Evolutionary conservation across 2,329 filamentous ascomycete species (phyloP), one percentile per base, ranked within the genome.

Genomic region (Talaromyces atroroseus): DNA sequence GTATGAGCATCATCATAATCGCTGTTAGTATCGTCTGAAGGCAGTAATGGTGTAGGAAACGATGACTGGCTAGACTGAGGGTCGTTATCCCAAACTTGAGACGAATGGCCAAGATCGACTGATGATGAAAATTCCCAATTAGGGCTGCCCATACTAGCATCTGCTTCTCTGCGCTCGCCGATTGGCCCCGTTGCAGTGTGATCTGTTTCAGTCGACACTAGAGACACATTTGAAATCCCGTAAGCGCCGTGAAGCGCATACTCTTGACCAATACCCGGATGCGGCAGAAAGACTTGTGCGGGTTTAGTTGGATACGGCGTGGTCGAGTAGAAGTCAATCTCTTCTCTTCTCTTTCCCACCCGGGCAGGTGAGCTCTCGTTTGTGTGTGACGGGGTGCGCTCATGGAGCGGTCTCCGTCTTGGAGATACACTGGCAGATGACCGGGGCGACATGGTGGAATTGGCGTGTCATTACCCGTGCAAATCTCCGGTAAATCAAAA

Each of bases 241-340:
- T 68, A 67, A 29, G 64, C 66, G 21, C 65, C 65, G 49, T 70
- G 65, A 49, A 66, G 62, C 47, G 68, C 60, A 38, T 67, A 68
- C 24, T 68, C 62, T 46, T 71, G 69, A n/a, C 69, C 71, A 63
- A 71, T 71, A 12, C 71, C 68, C 3, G 73, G 69, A 42, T 68
- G 70, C 5, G 75, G 76, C 14, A 74, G 60, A 29, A 78, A 66
- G 21, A 78, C 67, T 60, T 78, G 76, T 50, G 74, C 72, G 16
- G 75, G 72, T 56, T 76, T 78, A 12, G 75, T 77, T n/a, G 76
- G 76, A 61, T 74, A 78, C 16, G 76, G 75, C 16, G 70, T 75
- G 38, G 70, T 62, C 11, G 70, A 66, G 62, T 76, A 76, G 51
- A 76, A 64, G 60, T 74, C 65, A 47, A 62, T 63, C 49, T 72